phyloP scores from a whole-genome alignment of 768 basidiomycete species.

The Postia placenta region DNA sequence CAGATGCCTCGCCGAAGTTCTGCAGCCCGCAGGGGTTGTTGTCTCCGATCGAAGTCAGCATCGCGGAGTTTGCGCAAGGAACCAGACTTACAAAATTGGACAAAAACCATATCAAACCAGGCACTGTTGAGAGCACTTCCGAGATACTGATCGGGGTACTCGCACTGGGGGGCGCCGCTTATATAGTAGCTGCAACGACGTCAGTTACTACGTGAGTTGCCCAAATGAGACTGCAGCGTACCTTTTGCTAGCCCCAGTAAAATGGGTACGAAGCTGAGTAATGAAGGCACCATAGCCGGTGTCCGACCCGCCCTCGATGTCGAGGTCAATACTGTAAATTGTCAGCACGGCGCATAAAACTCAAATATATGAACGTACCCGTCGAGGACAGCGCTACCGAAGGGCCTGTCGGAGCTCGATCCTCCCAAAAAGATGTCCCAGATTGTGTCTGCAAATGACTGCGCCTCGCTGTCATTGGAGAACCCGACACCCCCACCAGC shows the following conservation, averaged over 20 bases:
- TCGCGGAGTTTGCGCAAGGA: not conserved
- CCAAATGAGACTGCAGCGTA: slow-evolving; percentile 11
- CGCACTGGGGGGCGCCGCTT: slow-evolving; percentile 34
- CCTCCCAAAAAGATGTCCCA: slow-evolving; percentile 47
- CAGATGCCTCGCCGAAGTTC: slow-evolving; percentile 48
- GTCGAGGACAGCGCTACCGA: slow-evolving; percentile 40
- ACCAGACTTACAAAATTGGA: slow-evolving; percentile 40
- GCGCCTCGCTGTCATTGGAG: slow-evolving; percentile 29
- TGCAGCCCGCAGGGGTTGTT: slow-evolving; percentile 39
- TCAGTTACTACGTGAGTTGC: not conserved
- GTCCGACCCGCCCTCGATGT: slow-evolving; percentile 30
- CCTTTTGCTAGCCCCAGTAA: slow-evolving; percentile 29
- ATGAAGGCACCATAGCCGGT: slow-evolving; percentile 31
- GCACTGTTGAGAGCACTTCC: slow-evolving; percentile 29
- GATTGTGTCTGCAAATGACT: slow-evolving; percentile 30
- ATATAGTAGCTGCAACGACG: slow-evolving; percentile 23
- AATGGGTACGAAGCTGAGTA: slow-evolving; percentile 28
- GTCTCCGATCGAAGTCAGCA: slow-evolving; percentile 23
- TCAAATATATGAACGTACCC: slow-evolving; percentile 27
- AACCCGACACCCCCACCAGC: slow-evolving; percentile 36
- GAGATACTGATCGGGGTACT: slow-evolving; percentile 32
- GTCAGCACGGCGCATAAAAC: too few species aligned
- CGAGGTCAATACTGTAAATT: slow-evolving; percentile 28
- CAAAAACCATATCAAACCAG: slow-evolving; percentile 34
- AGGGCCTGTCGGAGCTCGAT: slow-evolving; percentile 34